Percentiles rank a stretch among this genome's conserved stretches.
These are phyloP conservation scores for Fusarium armeniacum DNA, from an alignment of 2,329 filamentous ascomycete species.

Conservation along the genomic window DNA sequence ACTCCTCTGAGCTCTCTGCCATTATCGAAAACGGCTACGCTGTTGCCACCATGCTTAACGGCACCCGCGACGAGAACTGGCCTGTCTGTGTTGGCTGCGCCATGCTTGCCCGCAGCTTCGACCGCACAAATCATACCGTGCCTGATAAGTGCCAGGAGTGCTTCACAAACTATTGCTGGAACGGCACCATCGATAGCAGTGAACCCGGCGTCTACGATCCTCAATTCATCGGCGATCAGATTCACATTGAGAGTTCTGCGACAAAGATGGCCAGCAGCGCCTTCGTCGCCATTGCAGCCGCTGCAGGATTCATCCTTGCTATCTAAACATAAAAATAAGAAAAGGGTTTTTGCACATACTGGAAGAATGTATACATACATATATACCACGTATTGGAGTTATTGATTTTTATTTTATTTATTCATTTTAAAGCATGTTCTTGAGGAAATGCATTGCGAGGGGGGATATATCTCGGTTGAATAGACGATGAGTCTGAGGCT, in stretches of 20 bases:
- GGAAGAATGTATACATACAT: neutral
- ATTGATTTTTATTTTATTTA: constrained; percentile 29
- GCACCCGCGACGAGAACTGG: constrained; percentile 81
- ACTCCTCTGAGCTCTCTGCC: constrained; percentile 75
- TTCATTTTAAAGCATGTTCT: constrained; percentile 22
- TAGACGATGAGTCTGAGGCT: constrained; percentile 32
- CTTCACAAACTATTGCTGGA: constrained; percentile 91
- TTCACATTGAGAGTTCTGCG: constrained; percentile 48
- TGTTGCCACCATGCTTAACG: constrained; percentile 85
- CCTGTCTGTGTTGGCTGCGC: constrained; percentile 89
- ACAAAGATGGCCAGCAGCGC: constrained; percentile 33
- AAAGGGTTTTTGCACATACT: constrained; percentile 11
- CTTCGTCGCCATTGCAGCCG: constrained; percentile 30
- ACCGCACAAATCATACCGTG: constrained; percentile 75
- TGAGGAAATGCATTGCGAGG: constrained; percentile 32
- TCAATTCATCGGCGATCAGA: constrained; percentile 45
- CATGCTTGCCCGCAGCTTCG: constrained; percentile 81
- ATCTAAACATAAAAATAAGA: constrained; percentile 23
- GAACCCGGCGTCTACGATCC: constrained; percentile 55
- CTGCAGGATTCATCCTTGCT: constrained; percentile 41
- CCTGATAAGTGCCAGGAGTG: constrained; percentile 81
- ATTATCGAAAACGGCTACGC: constrained; percentile 92
- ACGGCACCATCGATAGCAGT: constrained; percentile 72
- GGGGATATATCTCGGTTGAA: constrained; percentile 17
- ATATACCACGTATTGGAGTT: constrained; percentile 34